A percentile compares a stretch with the other conserved stretches of the same genome.
These are phyloP conservation scores for Phytopythium chamaehyphon DNA, from an alignment of 352 stramenopile species.

Conservation along the genomic window DNA sequence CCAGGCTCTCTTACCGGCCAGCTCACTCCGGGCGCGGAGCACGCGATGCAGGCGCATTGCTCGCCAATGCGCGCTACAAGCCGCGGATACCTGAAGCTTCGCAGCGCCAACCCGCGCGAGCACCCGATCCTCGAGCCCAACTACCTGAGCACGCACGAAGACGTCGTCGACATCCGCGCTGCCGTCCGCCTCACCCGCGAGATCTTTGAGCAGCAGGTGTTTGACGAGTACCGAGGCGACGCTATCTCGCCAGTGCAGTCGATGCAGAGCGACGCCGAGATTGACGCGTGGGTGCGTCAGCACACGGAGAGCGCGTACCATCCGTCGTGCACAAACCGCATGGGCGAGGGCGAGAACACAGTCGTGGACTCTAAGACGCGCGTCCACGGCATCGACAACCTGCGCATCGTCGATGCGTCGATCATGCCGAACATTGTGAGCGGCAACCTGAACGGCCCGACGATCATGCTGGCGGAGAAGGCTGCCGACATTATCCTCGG, in stretches of 20 bases:
- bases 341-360: conserved; percentile 76
- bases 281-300: conserved; percentile 83
- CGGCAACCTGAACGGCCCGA: conserved; percentile 93
- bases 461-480: conserved; percentile 93
- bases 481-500: conserved; percentile 90
- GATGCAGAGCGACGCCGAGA: conserved; percentile 62
- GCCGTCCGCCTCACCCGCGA: conserved; percentile 79
- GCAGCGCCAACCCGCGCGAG: conserved; percentile 67
- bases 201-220: conserved; percentile 84
- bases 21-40: conserved; percentile 39
- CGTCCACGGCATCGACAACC: conserved; percentile 84
- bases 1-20: conserved; percentile 75
- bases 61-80: conserved; percentile 87
- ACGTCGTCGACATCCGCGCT: conserved; percentile 74
- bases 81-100: conserved; percentile 77
- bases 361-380: conserved; percentile 87
- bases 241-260: conserved; percentile 65
- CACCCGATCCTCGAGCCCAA: conserved; percentile 86
- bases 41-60: conserved; percentile 87
- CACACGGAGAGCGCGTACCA: conserved; percentile 87
- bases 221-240: conserved; percentile 82
- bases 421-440: conserved; percentile 94
- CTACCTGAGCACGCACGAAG: conserved; percentile 80
- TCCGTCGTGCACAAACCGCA: conserved; percentile 88
- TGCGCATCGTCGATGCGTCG: conserved; percentile 91